Percentiles rank a stretch among this genome's conserved stretches.
Evolutionary conservation across 2,329 filamentous ascomycete species (phyloP).

Genomic region (Talaromyces sp.): DNA sequence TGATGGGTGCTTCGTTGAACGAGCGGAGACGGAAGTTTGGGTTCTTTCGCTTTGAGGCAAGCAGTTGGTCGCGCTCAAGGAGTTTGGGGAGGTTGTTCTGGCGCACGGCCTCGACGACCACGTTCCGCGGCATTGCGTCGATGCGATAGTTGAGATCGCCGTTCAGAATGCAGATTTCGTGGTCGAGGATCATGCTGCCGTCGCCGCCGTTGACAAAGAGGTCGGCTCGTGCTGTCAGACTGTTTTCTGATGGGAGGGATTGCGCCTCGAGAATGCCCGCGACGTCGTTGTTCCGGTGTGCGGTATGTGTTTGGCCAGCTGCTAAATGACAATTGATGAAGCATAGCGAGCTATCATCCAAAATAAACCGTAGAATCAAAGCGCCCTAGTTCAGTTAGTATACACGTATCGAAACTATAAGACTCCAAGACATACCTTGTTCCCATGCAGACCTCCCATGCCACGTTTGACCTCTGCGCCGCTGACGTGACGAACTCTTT

Average conservation of each 20-base stretch:
- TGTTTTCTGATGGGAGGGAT: slow-evolving; percentile 67
- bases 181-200: slow-evolving; percentile 88
- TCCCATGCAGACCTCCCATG: slow-evolving; percentile 91
- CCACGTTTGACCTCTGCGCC: slow-evolving; percentile 88
- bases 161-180: slow-evolving; percentile 95
- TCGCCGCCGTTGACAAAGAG: slow-evolving; percentile 89
- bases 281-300: slow-evolving; percentile 86
- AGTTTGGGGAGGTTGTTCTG: slow-evolving; percentile 77
- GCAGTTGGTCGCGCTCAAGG: slow-evolving; percentile 86
- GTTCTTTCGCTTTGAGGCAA: slow-evolving; percentile 83
- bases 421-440: slow-evolving; percentile 57
- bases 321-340: slow-evolving; percentile 97
- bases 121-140: slow-evolving; percentile 91
- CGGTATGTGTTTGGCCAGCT: slow-evolving; percentile 85
- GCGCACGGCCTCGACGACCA: slow-evolving; percentile 79
- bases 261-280: slow-evolving; percentile 79
- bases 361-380: slow-evolving; percentile 80
- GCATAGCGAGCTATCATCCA: slow-evolving; percentile 92
- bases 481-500: slow-evolving; percentile 70
- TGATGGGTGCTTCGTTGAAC: slow-evolving; percentile 86
- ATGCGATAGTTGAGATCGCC: slow-evolving; percentile 98
- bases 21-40: slow-evolving; percentile 82
- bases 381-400: slow-evolving; percentile 56
- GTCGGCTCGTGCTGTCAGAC: slow-evolving; percentile 64
- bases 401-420: background rate